Conservation (phyloP, 208 protist genomes). For the Leptomonas seymouri region DNA sequence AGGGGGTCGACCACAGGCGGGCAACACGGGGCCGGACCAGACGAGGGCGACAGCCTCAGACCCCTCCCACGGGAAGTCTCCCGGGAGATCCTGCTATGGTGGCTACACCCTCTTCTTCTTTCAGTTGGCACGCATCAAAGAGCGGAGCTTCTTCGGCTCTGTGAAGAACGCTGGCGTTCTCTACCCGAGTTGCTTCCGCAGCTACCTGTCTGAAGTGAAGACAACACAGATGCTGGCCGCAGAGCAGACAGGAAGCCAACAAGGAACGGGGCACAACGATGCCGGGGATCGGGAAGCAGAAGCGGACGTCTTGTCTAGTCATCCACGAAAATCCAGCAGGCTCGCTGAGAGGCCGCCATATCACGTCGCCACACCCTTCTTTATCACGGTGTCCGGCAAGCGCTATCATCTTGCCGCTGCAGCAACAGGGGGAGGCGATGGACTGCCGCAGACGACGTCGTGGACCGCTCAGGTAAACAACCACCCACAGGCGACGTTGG, state of each 20-base stretch:
- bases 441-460: not conserved
- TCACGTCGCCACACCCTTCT: not conserved
- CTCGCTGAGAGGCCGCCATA: not conserved
- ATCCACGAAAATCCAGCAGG: not conserved
- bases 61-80: no score
- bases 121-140: slow-evolving; percentile 2
- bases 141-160: not conserved
- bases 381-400: not conserved
- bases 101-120: slow-evolving; percentile 36
- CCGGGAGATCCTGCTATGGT: slow-evolving; percentile 3
- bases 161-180: slow-evolving; percentile 5
- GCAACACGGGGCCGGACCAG: no score
- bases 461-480: slow-evolving; percentile 6
- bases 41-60: no score
- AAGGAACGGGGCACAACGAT: no score
- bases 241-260: not conserved
- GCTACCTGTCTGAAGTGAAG: slow-evolving; percentile 25
- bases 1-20: no score
- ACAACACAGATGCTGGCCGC: slow-evolving; percentile 22
- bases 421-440: not conserved
- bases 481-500: not conserved
- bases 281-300: no score
- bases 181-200: slow-evolving; percentile 31
- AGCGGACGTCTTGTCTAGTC: not conserved
- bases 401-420: not conserved